Evolutionary conservation across 805 yeast genomes (phyloP), one percentile per base, ranked within the genome.

Genomic region (Wickerhamiella galacta): DNA sequence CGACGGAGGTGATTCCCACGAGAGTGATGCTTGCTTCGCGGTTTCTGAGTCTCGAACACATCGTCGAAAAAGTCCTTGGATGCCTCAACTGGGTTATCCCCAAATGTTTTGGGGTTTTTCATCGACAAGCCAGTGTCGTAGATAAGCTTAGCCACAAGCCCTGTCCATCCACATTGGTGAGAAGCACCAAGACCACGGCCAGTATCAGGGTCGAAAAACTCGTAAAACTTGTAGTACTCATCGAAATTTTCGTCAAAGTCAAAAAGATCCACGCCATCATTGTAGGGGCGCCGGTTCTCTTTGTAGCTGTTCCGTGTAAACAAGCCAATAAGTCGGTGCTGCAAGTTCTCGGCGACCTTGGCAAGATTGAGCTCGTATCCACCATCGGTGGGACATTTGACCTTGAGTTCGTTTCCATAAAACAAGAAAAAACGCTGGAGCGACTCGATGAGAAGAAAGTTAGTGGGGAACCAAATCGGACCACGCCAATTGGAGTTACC

Each of bases 401-500:
- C 77, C 54, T 77, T 78, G 49, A 83, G 68, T 33, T 67, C 75
- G 18, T 85, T 72, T 9, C 95, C 95, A 52, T 82, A 83, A 60
- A 82, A 83, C 48, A 83, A 60, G 53, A 75, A 81, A 54, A 81
- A 81, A 46, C 94, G 65, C 56, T 83, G 90, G 45, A 83, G 61
- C 0, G 93, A 72, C 58, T 83, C 95, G 37, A 83, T 80, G 25
- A 83, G 59, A 39, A 83, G 60, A 54, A 83, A 83, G 48, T 77
- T 83, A 9, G 80, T 80, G 15, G 95, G 93, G 64, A 83, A 82
- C 95, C 95, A 83, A 44, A 83, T 82, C 11, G 95, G 95, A 2
- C 95, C 95, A 54, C 95, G 68, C 95, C 95, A 83, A 56, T 83
- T 83, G 16, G 94, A 82, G 53, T 83, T 83, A 38, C 95, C 95